Evolutionary conservation across 208 protist genomes (phyloP), one percentile per base, ranked within the genome.

Genomic region (Leptomonas seymouri): DNA sequence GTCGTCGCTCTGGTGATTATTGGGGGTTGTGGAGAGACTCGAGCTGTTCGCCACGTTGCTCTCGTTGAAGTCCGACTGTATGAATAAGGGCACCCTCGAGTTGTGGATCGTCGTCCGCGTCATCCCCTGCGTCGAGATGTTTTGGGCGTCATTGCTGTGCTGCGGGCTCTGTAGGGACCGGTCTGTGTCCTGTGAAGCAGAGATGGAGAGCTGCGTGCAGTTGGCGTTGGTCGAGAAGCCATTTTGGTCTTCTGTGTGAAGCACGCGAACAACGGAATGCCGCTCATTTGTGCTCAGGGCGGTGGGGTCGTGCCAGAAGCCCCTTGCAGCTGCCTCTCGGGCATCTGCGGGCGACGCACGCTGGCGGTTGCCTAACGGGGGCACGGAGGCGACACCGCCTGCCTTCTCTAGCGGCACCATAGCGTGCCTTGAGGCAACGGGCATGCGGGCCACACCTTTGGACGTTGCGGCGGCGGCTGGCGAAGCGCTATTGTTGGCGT

Each of bases 301-400:
- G 23, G 61, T 14, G 14, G 70, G 70, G 46, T 75, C 70, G 70
- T 64, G 64, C 70, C 70, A 75, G 50, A 64, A 46, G 15, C 48
- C 46, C 12, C 23, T 36, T 11, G 30, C 16, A 6, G 18, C 49
- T 16, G 36, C 70, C 2, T 20, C 36, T 15, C 53, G 28, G 2
- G 25, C 31, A 31, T 50, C 25, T 15, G 49, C 54, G 21, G 23
- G n/a, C 16, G 61, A 27, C 1, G 44, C 20, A 25, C 36, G 16
- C 15, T 34, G 36, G 21, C 45, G 31, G 20, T 21, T 6, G 15
- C 16, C 34, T 7, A 55, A 65, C 51, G 53, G 54, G 34, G 45
- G 54, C 28, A 60, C 63, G 20, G 55, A 44, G 6, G 61, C 48
- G 34, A 30, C n/a, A 15, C 34, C 49, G 21, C 57, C 48, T 0